Evolutionary conservation across 208 protist genomes (phyloP).

Genomic region (Crithidia bombi): DNA sequence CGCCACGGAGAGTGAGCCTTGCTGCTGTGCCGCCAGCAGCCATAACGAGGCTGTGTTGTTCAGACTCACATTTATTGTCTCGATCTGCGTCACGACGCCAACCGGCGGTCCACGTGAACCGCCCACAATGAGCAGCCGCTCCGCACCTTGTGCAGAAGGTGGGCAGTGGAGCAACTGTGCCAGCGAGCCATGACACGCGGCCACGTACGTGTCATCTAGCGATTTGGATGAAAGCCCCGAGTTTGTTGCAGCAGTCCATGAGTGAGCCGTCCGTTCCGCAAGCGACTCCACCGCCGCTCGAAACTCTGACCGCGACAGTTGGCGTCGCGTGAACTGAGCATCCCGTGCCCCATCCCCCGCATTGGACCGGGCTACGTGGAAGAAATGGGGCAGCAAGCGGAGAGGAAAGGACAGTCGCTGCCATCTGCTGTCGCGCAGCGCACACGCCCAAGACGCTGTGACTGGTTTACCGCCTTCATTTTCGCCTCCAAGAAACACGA

Average conservation of each 20-base stretch:
- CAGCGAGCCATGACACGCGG: conserved; percentile 66
- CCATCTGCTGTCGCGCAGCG: conserved; percentile 50
- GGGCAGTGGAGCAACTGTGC: conserved; percentile 32
- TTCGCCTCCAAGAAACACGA: conserved; percentile 75
- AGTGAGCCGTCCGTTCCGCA: conserved; percentile 15
- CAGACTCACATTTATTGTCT: conserved; percentile 40
- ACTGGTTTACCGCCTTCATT: conserved; percentile 45
- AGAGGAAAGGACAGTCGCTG: conserved; percentile 50
- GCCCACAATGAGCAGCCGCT: conserved; percentile 34
- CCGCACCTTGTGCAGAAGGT: conserved; percentile 3
- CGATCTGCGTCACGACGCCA: conserved; percentile 47
- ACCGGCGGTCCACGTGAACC: conserved; percentile 61
- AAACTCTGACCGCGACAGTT: conserved; percentile 26
- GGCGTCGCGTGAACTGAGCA: background rate
- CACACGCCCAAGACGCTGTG: conserved; percentile 52
- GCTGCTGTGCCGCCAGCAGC: conserved; percentile 39
- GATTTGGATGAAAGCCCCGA: background rate
- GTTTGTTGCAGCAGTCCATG: background rate
- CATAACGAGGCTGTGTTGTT: conserved; percentile 50
- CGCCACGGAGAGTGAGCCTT: conserved; percentile 1
- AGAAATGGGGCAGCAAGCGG: conserved; percentile 30
- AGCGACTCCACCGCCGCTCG: conserved; percentile 26
- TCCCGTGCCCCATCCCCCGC: background rate
- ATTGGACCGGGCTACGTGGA: conserved; percentile 14
- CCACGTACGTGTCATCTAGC: conserved; percentile 33